phyloP scores from a whole-genome alignment of 257 asterid species.

The Solanum chiquidenum region DNA sequence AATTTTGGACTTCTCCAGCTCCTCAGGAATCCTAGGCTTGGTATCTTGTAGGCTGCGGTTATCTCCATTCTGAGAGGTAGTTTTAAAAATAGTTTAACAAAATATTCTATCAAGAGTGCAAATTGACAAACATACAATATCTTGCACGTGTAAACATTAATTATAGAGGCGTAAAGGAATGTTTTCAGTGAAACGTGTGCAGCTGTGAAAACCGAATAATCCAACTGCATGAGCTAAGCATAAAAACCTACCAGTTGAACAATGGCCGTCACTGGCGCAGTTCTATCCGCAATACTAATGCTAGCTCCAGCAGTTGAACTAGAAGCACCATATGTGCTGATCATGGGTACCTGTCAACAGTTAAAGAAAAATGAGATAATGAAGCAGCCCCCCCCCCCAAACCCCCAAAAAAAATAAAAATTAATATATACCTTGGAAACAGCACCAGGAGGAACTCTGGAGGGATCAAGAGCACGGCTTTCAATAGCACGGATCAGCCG shows the following conservation, averaged over 20 bases:
- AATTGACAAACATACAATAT: neutral
- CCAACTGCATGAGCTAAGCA: neutral
- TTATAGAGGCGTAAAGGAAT: neutral
- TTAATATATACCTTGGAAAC: conserved; percentile 28
- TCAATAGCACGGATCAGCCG: conserved; percentile 23
- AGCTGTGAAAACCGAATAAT: neutral
- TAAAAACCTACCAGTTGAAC: conserved; percentile 26
- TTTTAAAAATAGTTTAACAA: neutral
- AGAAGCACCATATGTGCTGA: conserved; percentile 31
- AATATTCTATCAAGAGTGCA: neutral
- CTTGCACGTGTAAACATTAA: neutral
- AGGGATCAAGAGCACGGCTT: conserved; percentile 14
- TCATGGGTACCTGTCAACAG: neutral
- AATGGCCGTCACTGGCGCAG: conserved; percentile 18
- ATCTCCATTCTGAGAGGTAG: conserved; percentile 30
- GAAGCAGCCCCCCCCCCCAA: neutral
- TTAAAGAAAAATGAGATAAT: neutral
- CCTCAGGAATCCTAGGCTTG: conserved; percentile 37
- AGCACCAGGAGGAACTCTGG: conserved; percentile 16
- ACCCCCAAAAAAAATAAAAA: no score
- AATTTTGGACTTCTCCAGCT: conserved; percentile 37
- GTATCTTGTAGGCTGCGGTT: conserved; percentile 26
- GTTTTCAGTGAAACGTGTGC: neutral
- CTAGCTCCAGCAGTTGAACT: conserved; percentile 33
- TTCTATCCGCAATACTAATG: conserved; percentile 21